These are phyloP conservation scores for Clonostachys rosea DNA, from an alignment of 2,329 filamentous ascomycete species.

Conservation along the genomic window DNA sequence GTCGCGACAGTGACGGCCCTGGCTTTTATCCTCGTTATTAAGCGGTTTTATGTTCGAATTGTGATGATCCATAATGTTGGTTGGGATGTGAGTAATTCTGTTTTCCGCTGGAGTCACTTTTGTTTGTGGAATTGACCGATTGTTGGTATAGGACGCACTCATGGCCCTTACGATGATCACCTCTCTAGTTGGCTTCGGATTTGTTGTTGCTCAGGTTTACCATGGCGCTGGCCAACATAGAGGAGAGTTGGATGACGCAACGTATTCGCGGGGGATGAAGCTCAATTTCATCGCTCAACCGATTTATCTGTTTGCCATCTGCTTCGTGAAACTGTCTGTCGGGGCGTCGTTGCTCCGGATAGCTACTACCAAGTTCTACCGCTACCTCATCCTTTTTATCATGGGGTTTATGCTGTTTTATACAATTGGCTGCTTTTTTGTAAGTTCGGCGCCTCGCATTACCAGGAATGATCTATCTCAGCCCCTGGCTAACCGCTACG, in stretches of 20 bases:
- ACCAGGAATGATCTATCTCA: background rate
- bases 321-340: slow-evolving; percentile 34
- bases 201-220: slow-evolving; percentile 31
- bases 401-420: slow-evolving; percentile 28
- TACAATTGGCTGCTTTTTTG: slow-evolving; percentile 26
- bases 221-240: slow-evolving; percentile 40
- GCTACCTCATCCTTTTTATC: slow-evolving; percentile 23
- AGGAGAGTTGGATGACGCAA: slow-evolving; percentile 27
- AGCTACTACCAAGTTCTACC: slow-evolving; percentile 25
- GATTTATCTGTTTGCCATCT: slow-evolving; percentile 33
- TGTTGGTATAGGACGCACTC: slow-evolving; percentile 15
- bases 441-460: slow-evolving; percentile 9
- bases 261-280: slow-evolving; percentile 29
- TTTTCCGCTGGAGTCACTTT: no score
- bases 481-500: fast-evolving
- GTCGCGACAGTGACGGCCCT: slow-evolving; percentile 27
- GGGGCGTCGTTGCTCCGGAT: slow-evolving; percentile 34
- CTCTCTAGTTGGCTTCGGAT: slow-evolving; percentile 27
- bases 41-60: slow-evolving; percentile 40
- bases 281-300: slow-evolving; percentile 37
- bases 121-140: no score
- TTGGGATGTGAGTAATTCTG: slow-evolving; percentile 30
- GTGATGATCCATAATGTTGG: slow-evolving; percentile 40
- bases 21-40: slow-evolving; percentile 27
- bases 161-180: slow-evolving; percentile 18